A percentile compares a stretch with the other conserved stretches of the same genome.
phyloP scores from a whole-genome alignment of 805 yeast species.

The Saturnispora halmiae region DNA sequence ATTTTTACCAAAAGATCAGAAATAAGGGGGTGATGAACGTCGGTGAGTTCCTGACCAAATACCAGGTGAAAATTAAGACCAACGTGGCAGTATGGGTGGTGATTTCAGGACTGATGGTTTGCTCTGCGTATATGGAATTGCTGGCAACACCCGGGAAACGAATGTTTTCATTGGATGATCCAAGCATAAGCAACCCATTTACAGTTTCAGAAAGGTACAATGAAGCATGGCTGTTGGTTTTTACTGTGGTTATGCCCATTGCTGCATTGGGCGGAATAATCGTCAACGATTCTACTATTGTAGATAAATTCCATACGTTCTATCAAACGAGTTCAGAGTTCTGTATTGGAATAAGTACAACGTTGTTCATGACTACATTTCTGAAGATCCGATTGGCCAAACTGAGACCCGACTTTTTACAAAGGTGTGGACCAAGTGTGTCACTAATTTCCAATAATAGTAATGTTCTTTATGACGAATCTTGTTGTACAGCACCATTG shows the following conservation, averaged over 20 bases:
- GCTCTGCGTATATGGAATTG: conserved; percentile 18
- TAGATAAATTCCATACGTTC: conserved; percentile 31
- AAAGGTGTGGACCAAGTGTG: conserved; percentile 47
- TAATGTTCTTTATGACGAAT: conserved; percentile 25
- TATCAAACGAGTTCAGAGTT: conserved; percentile 32
- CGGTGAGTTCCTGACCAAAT: conserved; percentile 4
- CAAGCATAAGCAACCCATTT: conserved; percentile 41
- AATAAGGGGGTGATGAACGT: neutral
- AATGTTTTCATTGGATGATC: conserved; percentile 35
- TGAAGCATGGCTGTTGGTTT: conserved; percentile 23
- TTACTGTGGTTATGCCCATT: conserved; percentile 33
- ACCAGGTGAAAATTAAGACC: conserved; percentile 5
- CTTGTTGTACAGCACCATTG: conserved; percentile 29
- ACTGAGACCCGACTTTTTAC: conserved; percentile 81
- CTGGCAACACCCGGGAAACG: conserved; percentile 36
- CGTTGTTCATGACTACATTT: conserved; percentile 55
- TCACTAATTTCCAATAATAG: conserved; percentile 29
- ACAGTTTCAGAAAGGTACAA: conserved; percentile 33
- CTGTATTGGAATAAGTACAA: conserved; percentile 33
- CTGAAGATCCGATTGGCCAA: conserved; percentile 77
- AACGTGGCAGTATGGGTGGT: conserved; percentile 10
- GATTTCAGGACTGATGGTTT: neutral
- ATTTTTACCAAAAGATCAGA: neutral
- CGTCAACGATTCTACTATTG: conserved; percentile 10
- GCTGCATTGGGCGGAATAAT: conserved; percentile 20